phyloP scores from a whole-genome alignment of 208 protist species.

The Vickermania spadyakhi region DNA sequence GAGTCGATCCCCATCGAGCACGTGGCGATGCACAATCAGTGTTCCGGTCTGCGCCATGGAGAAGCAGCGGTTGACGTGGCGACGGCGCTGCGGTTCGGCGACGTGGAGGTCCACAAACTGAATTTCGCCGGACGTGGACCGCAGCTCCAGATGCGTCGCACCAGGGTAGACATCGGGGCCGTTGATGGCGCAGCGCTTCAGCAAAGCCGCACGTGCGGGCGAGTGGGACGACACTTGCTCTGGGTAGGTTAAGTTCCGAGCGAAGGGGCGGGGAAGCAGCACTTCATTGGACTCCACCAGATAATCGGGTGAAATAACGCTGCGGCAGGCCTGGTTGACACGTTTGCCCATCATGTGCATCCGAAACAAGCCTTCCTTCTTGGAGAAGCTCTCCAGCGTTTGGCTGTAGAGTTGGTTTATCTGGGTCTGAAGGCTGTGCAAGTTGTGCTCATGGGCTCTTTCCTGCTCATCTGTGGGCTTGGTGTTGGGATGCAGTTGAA shows the following conservation, averaged over 20 bases:
- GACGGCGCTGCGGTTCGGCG: constrained; percentile 55
- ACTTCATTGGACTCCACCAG: constrained; percentile 96
- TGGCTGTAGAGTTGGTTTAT: constrained; percentile 72
- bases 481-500: constrained; percentile 16
- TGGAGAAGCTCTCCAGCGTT: constrained; percentile 92
- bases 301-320: constrained; percentile 99
- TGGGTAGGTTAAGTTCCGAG: constrained; percentile 94
- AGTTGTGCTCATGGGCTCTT: constrained; percentile 71
- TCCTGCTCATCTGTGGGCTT: constrained; percentile 28
- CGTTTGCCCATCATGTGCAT: constrained; percentile 99
- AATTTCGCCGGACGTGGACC: constrained; percentile 54
- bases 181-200: constrained; percentile 96
- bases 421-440: constrained; percentile 78
- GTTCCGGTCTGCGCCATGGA: constrained; percentile 58
- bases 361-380: constrained; percentile 99
- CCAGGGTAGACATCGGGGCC: constrained; percentile 97
- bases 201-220: constrained; percentile 59
- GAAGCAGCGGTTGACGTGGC: constrained; percentile 74
- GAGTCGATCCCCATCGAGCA: constrained; percentile 95
- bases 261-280: constrained; percentile 88
- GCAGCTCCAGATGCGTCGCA: constrained; percentile 93
- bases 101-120: constrained; percentile 75
- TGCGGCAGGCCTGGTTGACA: constrained; percentile 98
- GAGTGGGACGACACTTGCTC: constrained; percentile 85
- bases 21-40: constrained; percentile 95